Evolutionary conservation across 2,329 filamentous ascomycete genomes (phyloP), one percentile per base, ranked within the genome.

Genomic region (Eutypella sp.): DNA sequence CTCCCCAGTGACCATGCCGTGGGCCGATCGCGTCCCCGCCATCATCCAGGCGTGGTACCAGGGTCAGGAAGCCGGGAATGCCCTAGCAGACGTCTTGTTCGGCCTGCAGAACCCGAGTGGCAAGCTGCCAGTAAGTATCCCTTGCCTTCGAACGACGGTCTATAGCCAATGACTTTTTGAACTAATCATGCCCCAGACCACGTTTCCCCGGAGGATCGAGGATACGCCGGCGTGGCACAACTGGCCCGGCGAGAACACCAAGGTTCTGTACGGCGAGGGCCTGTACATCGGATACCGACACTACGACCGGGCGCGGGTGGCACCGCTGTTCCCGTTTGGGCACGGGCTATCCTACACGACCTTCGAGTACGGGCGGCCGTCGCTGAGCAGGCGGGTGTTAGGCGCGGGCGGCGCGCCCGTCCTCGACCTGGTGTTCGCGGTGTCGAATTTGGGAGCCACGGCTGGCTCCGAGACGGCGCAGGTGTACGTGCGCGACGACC

Each of bases 31-130:
- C 19, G 81, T 85, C 3, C 78, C 83, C 3, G 78, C 82, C 2
- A 81, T 89, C 24, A 59, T 90, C 1, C 85, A 89, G 59, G 78
- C 81, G 0, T 87, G 82, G 82, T 86, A 85, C 55, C 80, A 82
- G 60, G 82, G 84, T 2, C 80, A 87, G 60, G 82, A 87, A 65
- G 78, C 81, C 1, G 84, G 84, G 2, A 82, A 87, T 55, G 80
- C 81, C 0, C 71, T 87, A 34, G 82, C 82, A 2, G 82, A 86
- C 57, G 79, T 86, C 0, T 67, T 87, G 0, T 81, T 84, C 51
- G 85, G 81, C 4, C 65, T 76, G 33, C 69, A 73, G 47, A 86
- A 79, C 53, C 84, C 84, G 0, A 82, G 78, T 49, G 85, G 84
- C 5, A 87, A 87, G 58, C 72, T 87, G 9, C 83, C 84, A 5